These are phyloP conservation scores for Phytopythium delawarense DNA, from an alignment of 352 stramenopile species.

Conservation along the genomic window DNA sequence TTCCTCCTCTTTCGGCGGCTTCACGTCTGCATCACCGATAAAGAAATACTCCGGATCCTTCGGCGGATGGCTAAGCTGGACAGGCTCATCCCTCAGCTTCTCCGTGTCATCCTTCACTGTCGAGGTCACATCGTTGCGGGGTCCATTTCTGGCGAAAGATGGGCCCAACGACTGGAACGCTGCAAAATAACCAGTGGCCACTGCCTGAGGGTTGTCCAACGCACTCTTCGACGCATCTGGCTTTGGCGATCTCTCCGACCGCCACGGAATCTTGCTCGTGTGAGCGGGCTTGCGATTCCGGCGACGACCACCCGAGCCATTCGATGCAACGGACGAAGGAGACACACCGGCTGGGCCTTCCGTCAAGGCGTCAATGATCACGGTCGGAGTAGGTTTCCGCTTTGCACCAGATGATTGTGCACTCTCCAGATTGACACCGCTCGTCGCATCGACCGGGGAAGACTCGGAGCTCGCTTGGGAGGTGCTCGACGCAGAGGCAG, in stretches of 20 bases:
- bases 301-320: constrained; percentile 15
- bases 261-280: constrained; percentile 20
- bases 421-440: background rate
- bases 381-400: background rate
- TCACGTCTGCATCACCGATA: constrained; percentile 1
- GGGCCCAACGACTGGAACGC: background rate
- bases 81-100: background rate
- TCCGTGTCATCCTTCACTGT: background rate
- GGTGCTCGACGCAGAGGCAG: background rate
- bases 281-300: constrained; percentile 28
- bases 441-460: background rate
- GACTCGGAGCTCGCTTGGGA: background rate
- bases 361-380: background rate
- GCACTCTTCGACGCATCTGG: background rate
- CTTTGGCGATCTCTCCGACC: background rate
- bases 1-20: background rate
- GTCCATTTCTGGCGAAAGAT: background rate
- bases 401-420: background rate
- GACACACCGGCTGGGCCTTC: background rate
- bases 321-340: background rate
- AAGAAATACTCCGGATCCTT: constrained; percentile 6
- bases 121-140: background rate
- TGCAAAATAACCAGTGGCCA: background rate
- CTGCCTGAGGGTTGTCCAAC: background rate
- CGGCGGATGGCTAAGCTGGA: background rate